A percentile compares a stretch with the other conserved stretches of the same genome.
These are phyloP conservation scores for Rosellinia necatrix DNA, from an alignment of 2,329 filamentous ascomycete species.

Conservation along the genomic window DNA sequence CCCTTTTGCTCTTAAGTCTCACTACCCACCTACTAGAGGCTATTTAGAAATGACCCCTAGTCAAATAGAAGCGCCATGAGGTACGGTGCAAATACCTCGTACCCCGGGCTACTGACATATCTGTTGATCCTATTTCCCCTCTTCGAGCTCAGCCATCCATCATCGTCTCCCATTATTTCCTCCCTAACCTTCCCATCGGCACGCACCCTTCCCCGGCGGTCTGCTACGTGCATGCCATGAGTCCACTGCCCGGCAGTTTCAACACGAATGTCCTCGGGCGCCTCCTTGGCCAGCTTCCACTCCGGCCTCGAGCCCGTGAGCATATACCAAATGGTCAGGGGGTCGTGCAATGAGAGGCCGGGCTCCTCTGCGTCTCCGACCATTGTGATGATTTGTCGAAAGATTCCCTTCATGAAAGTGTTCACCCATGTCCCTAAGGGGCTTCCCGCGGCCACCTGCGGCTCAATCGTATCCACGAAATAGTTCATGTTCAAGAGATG, in stretches of 20 bases:
- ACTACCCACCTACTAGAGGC: background rate
- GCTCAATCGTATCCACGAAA: slow-evolving; percentile 61
- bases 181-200: slow-evolving; percentile 52
- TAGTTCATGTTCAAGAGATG: slow-evolving; percentile 67
- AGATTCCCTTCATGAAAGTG: slow-evolving; percentile 73
- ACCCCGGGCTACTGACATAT: slow-evolving; percentile 71
- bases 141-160: slow-evolving; percentile 72
- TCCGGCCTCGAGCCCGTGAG: slow-evolving; percentile 62
- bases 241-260: slow-evolving; percentile 96
- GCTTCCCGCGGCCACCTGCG: slow-evolving; percentile 64
- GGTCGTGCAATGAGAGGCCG: slow-evolving; percentile 74
- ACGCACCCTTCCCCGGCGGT: slow-evolving; percentile 67
- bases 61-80: slow-evolving; percentile 70
- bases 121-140: slow-evolving; percentile 82
- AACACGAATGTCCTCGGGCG: slow-evolving; percentile 81
- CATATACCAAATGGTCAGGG: slow-evolving; percentile 79
- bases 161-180: slow-evolving; percentile 70
- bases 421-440: slow-evolving; percentile 75
- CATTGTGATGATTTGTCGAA: slow-evolving; percentile 68
- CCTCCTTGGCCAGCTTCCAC: slow-evolving; percentile 59
- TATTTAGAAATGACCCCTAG: slow-evolving; percentile 28
- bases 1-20: slow-evolving; percentile 8
- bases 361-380: slow-evolving; percentile 61
- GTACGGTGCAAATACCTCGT: slow-evolving; percentile 66
- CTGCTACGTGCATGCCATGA: slow-evolving; percentile 84